Evolutionary conservation across 768 basidiomycete species (phyloP), one percentile per base, ranked within the genome.

Genomic region (Rhizopogon rudus): DNA sequence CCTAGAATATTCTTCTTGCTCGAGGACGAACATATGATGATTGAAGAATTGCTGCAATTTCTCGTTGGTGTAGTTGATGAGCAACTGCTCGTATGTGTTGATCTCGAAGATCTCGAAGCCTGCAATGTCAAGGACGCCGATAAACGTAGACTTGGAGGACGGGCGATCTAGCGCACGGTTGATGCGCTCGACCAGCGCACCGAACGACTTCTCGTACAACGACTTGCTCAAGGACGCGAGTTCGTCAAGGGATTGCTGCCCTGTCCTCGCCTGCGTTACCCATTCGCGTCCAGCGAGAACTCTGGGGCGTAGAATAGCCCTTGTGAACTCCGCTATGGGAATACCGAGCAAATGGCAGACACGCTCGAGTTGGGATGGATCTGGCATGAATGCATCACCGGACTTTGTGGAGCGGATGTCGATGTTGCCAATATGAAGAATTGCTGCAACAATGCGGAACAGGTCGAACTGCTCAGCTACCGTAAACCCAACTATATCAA

Each of bases 61-160:
- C 80, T 99, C 97, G 76, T 99, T 99, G 43, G 96, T 98, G 65
- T 91, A 96, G 67, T 99, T 99, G 82, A 99, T 99, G 63, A 96
- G 81, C 28, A 99, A 81, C 69, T 99, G 97, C 65, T 99, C 97
- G 69, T 98, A 99, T 8, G 88, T 88, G 69, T 98, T 98, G 63
- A 87, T 78, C 53, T 91, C 89, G 73, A 92, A 91, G 58, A 99
- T 99, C 71, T 99, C 97, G 73, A 99, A 99, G 8, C 97, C 97
- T 6, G 97, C 97, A 51, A 99, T 99, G 81, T 99, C 97, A 33
- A 99, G 81, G 8, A 99, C 97, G 42, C 97, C 97, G 57, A 99
- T 98, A 70, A 98, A 99, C 2, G 91, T 90, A 7, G 88, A 84
- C 73, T 95, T 91, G 42, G 88, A 88, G 3, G 91, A 88, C 2